Evolutionary conservation across 2,329 filamentous ascomycete genomes (phyloP).

Genomic region (Mariannaea elegans): DNA sequence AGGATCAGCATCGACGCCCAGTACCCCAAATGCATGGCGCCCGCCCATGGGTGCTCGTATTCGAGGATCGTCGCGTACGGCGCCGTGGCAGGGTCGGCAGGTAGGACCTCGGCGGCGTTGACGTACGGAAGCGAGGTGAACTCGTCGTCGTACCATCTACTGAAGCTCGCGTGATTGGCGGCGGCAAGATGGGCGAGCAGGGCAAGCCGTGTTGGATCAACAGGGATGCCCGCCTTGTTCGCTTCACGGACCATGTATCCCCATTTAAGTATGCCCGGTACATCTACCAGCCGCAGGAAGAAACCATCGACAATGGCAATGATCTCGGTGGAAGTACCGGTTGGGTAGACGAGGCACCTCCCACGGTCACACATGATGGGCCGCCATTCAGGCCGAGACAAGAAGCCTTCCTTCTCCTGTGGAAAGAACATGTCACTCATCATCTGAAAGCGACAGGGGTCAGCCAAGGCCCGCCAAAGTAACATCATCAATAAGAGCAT

Average conservation of each 20-base stretch:
- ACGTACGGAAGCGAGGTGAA: slow-evolving; percentile 36
- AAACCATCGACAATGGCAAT: slow-evolving; percentile 45
- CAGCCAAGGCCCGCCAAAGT: slow-evolving; percentile 33
- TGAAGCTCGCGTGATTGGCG: slow-evolving; percentile 42
- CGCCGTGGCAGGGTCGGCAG: slow-evolving; percentile 42
- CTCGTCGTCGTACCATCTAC: slow-evolving; percentile 44
- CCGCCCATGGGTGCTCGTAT: slow-evolving; percentile 45
- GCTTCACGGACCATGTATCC: slow-evolving; percentile 45
- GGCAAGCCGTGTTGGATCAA: slow-evolving; percentile 42
- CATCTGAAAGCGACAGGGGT: slow-evolving; percentile 42
- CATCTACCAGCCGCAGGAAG: slow-evolving; percentile 45
- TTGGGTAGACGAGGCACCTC: slow-evolving; percentile 38
- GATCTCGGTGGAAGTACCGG: slow-evolving; percentile 30
- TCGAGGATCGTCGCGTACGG: slow-evolving; percentile 45
- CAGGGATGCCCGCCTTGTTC: slow-evolving; percentile 39
- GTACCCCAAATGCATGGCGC: slow-evolving; percentile 47
- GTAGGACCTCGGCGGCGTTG: slow-evolving; percentile 39
- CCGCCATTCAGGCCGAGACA: slow-evolving; percentile 48
- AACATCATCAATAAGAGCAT: slow-evolving; percentile 29
- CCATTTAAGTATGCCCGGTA: slow-evolving; percentile 45
- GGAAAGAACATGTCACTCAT: slow-evolving; percentile 51
- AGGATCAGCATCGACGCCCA: slow-evolving; percentile 53
- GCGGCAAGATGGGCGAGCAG: slow-evolving; percentile 41
- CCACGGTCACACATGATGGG: slow-evolving; percentile 41
- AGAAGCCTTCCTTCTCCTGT: slow-evolving; percentile 47